Base-by-base conservation (phyloP, 441 rosid genomes). In the Erysimum pusillum region DNA sequence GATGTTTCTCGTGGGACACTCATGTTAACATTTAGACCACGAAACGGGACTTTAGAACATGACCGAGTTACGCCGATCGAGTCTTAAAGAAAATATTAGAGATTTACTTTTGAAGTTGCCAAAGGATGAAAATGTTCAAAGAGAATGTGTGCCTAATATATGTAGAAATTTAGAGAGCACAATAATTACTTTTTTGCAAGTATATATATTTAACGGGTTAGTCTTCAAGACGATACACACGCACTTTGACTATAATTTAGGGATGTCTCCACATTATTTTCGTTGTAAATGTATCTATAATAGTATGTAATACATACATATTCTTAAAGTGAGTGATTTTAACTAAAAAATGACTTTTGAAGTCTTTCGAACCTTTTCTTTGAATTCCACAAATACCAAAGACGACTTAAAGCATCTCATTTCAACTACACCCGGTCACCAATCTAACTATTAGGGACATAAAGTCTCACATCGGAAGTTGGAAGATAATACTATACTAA, bases 191-290 rank as follows among this genome's bases (percentile, higher is more conserved):
- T 17, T 48, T 68, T 9, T 41, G 44, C 18, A 41, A 69, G 51
- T 53, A 12, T 45, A 38, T 63, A 11, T 17, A 54, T 10, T 20
- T 62, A 56, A 32, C 20, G 10, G 64, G 53, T 17, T 35, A 9
- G 66, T 49, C 54, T 56, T 69, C 52, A 53, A 25, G 63, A 52
- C 54, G 49, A 75, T 48, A 75, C 67, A 75, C 42, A n/a, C n/a
- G 42, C 66, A 57, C 67, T 74, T 74, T 46, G 61, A 46, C 52
- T 60, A 49, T 49, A 31, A 48, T 45, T 49, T 17, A 75, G 62
- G 44, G 42, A 57, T 74, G 51, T 66, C 61, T 38, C 61, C 36
- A 75, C 61, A 46, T 12, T 31, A 25, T 32, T 46, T 56, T 75
- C 52, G 32, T 36, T 48, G 41, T 38, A 17, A 66, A 66, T 74